These are phyloP conservation scores for Lepidium africanum DNA, from an alignment of 345 rosid species.

Conservation along the genomic window DNA sequence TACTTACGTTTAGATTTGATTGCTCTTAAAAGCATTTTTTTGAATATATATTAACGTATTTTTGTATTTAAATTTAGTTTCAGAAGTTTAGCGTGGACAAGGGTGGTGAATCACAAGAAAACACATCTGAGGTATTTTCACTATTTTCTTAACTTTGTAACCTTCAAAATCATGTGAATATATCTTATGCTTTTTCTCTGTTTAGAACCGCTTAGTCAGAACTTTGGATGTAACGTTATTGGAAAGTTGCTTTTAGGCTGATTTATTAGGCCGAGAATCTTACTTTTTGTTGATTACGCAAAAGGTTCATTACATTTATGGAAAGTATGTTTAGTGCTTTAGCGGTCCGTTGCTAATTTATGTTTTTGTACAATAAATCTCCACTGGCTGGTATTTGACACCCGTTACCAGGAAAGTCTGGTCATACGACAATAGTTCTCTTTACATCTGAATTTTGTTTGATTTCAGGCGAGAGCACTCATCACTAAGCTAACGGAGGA, in stretches of 20 bases:
- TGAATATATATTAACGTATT: background rate
- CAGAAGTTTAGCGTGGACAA: conserved; percentile 20
- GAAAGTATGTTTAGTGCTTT: background rate
- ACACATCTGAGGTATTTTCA: conserved; percentile 40
- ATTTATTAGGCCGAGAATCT: conserved; percentile 12
- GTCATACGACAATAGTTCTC: background rate
- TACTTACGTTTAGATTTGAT: background rate
- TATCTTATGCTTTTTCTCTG: background rate
- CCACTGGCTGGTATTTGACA: background rate
- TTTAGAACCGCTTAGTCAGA: background rate
- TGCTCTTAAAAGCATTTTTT: background rate
- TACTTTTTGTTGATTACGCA: background rate
- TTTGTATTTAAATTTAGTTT: conserved; percentile 12
- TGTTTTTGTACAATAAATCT: background rate
- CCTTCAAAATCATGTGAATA: background rate
- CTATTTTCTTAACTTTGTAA: background rate
- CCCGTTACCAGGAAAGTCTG: background rate
- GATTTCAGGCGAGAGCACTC: conserved; percentile 44
- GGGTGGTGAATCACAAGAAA: conserved; percentile 33
- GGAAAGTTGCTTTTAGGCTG: conserved; percentile 1
- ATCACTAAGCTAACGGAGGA: conserved; percentile 58
- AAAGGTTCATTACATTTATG: conserved; percentile 9
- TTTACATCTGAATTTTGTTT: background rate
- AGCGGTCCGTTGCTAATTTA: background rate
- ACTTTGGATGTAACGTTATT: conserved; percentile 1